These are phyloP conservation scores for Zymoseptoria passerinii DNA, from an alignment of 2,329 filamentous ascomycete species.

Conservation along the genomic window DNA sequence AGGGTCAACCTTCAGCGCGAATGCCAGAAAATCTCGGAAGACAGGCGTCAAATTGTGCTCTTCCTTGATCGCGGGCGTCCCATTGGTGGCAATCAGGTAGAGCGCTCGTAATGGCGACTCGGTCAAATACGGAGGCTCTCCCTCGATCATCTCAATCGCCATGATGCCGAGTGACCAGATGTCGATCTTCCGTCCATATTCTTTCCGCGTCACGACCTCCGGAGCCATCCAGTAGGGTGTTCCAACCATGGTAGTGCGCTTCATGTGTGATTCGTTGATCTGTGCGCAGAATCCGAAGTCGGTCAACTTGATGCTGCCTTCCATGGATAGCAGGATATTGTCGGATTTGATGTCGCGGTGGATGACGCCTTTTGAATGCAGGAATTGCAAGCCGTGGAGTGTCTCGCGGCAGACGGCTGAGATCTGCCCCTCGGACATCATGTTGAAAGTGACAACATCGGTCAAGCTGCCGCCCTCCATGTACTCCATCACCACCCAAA, in stretches of 20 bases:
- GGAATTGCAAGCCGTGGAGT: constrained; percentile 79
- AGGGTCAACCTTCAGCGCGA: constrained; percentile 91
- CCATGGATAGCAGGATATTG: constrained; percentile 87
- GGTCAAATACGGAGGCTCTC: constrained; percentile 91
- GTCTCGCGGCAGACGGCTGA: constrained; percentile 93
- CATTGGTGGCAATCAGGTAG: constrained; percentile 94
- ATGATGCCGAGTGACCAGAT: constrained; percentile 99
- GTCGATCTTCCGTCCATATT: constrained; percentile 96
- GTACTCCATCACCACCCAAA: constrained; percentile 99
- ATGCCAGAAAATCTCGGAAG: constrained; percentile 85
- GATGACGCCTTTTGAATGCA: constrained; percentile 96
- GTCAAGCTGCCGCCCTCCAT: constrained; percentile 98
- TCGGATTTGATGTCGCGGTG: constrained; percentile 99
- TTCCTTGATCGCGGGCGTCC: constrained; percentile 90
- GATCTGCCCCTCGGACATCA: constrained; percentile 97
- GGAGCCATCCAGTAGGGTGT: constrained; percentile 99
- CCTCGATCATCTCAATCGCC: constrained; percentile 99
- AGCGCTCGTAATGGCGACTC: constrained; percentile 88
- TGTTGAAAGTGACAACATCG: constrained; percentile 97
- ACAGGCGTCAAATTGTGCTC: constrained; percentile 71
- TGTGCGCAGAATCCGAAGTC: constrained; percentile 99
- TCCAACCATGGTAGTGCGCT: constrained; percentile 97
- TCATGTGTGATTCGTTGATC: constrained; percentile 94
- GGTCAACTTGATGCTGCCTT: constrained; percentile 95
- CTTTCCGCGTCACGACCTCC: constrained; percentile 92